Evolutionary conservation across 78 protist genomes (phyloP), one percentile per base, ranked within the genome.

Genomic region (Guillardia theta): DNA sequence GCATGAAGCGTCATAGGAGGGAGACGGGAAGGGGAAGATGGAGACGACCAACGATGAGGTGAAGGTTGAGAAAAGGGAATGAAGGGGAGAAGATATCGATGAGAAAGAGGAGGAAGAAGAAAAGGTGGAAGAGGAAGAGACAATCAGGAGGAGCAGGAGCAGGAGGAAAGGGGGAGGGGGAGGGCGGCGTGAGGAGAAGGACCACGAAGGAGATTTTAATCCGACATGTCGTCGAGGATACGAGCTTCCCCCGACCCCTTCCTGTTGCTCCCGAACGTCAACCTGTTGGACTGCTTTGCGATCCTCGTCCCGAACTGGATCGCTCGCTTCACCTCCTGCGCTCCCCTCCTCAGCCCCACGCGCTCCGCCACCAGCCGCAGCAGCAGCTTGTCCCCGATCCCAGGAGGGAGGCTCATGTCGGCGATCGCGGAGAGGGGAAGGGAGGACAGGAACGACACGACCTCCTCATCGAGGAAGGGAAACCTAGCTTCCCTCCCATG

Each of bases 261-360:
- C 36, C 83, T 36, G 41, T 70, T 70, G 10, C 36, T 22, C 10
- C 83, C 83, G 6, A 70, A 70, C 9, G 83, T 70, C 4, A 12
- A 22, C 45, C 12, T 33, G 83, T 70, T 70, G 33, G 36, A 22
- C 88, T 62, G 41, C 9, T 92, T 92, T 33, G 94, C 94, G 64
- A 92, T 64, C 50, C 94, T 83, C 41, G 94, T 92, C 41, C 94
- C 94, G 64, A 92, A 92, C 62, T 92, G 94, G 22, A 92, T 92
- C 36, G 94, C 94, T 10, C 94, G 94, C 88, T 92, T 92, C 88
- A 62, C 87, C 83, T 70, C 45, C 24, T 19, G 8, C n/a, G 94
- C 15, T 30, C 39, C 12, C 21, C n/a, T 12, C n/a, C 30, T 0
- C 24, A 92, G 83, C 22, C 94, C 94, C 2, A 92, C 27, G 15